phyloP scores from a whole-genome alignment of 208 protist genomes.

The Acanthamoeba healyi region DNA sequence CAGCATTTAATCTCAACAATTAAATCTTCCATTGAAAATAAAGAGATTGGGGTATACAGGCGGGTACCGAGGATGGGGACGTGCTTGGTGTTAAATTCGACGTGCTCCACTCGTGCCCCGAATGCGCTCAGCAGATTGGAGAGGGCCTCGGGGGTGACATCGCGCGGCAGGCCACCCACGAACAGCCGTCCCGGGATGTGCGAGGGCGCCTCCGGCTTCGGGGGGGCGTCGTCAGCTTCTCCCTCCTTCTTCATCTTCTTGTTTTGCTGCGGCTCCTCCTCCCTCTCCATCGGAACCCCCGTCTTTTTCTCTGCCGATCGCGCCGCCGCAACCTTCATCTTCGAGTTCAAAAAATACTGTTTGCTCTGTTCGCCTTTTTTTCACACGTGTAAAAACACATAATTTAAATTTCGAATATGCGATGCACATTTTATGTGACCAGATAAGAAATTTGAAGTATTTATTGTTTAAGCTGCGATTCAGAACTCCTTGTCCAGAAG shows the following conservation, averaged over 20 bases:
- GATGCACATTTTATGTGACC: no score
- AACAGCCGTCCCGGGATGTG: neutral
- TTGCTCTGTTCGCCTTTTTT: no score
- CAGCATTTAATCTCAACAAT: neutral
- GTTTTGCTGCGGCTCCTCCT: neutral
- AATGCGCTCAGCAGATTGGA: neutral
- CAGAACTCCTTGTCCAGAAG: conserved; percentile 38
- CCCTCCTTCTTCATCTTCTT: neutral
- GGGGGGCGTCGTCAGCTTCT: neutral
- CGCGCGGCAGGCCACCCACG: neutral
- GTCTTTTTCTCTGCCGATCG: neutral
- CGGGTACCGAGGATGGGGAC: conserved; percentile 1
- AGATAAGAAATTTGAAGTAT: no score
- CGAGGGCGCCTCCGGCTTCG: neutral
- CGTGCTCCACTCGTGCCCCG: neutral
- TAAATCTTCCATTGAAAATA: neutral
- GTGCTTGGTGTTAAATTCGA: conserved; percentile 4
- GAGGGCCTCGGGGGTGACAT: neutral
- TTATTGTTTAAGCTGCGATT: no score
- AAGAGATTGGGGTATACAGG: neutral
- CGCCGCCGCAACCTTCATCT: neutral
- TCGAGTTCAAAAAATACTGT: neutral
- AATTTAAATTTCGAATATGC: no score
- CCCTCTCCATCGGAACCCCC: no score
- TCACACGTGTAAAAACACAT: neutral